These are phyloP conservation scores for Cardamine chenopodiifolia DNA, from an alignment of 345 rosid genomes.

Conservation along the genomic window DNA sequence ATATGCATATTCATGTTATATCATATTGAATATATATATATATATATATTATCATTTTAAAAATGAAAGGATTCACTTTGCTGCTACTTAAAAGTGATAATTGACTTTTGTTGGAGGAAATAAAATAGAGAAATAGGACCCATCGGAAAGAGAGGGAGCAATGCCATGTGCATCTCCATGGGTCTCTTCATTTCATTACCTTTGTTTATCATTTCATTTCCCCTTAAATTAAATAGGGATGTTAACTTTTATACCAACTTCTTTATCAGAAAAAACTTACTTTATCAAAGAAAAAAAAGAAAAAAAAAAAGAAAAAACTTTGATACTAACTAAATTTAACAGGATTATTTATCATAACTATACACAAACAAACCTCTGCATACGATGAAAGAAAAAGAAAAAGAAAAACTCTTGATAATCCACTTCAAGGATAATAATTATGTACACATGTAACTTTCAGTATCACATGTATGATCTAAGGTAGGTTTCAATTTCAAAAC, in stretches of 20 bases:
- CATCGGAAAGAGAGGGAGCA: constrained; percentile 49
- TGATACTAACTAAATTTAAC: constrained; percentile 9
- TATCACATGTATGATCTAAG: not conserved
- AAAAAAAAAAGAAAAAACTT: not conserved
- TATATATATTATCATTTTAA: no score
- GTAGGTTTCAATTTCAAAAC: not conserved
- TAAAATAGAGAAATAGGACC: constrained; percentile 36
- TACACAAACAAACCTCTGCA: not conserved
- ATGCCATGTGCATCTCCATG: constrained; percentile 62
- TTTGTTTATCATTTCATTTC: constrained; percentile 24
- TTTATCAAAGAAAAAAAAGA: not conserved
- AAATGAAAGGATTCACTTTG: constrained; percentile 2
- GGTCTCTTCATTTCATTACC: constrained; percentile 57
- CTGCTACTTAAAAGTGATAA: constrained; percentile 38
- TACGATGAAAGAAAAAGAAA: not conserved
- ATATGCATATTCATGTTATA: not conserved
- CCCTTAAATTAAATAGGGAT: not conserved
- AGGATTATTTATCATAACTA: constrained; percentile 2
- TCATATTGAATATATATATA: not conserved
- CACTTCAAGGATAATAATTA: not conserved
- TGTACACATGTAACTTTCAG: not conserved
- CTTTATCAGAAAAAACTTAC: not conserved
- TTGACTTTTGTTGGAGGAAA: constrained; percentile 36
- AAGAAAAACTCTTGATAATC: not conserved
- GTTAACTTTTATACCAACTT: constrained; percentile 13